These are phyloP conservation scores for Rachicladosporium sp. DNA, from an alignment of 2,329 filamentous ascomycete species.

Conservation along the genomic window DNA sequence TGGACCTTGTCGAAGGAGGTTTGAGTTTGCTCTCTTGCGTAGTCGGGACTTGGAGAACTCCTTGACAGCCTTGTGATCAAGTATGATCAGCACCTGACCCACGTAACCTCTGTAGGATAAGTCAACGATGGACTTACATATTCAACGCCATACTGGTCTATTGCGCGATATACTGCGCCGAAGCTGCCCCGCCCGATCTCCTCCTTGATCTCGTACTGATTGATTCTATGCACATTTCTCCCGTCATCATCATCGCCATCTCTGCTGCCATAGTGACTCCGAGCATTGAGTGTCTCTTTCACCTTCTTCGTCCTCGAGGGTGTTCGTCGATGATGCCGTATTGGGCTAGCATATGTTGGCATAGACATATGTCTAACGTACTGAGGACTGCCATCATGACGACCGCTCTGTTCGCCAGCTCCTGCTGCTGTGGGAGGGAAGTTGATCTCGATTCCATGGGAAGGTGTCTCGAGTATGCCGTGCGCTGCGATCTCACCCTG, in stretches of 20 bases:
- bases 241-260: slow-evolving; percentile 53
- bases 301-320: slow-evolving; percentile 49
- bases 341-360: slow-evolving; percentile 49
- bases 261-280: slow-evolving; percentile 74
- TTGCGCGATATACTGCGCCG: slow-evolving; percentile 80
- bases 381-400: slow-evolving; percentile 17
- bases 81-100: slow-evolving; percentile 1
- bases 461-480: slow-evolving; percentile 29
- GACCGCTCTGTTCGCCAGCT: no score
- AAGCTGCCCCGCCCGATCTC: slow-evolving; percentile 97
- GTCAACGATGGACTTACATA: slow-evolving; percentile 51
- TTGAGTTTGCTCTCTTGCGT: slow-evolving; percentile 79
- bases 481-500: slow-evolving; percentile 8
- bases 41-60: slow-evolving; percentile 92
- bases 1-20: slow-evolving; percentile 60
- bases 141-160: slow-evolving; percentile 83
- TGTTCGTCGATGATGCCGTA: slow-evolving; percentile 51
- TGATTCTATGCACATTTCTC: slow-evolving; percentile 70
- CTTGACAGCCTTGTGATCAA: slow-evolving; percentile 65
- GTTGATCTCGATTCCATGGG: slow-evolving; percentile 36
- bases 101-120: neutral
- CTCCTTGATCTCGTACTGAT: slow-evolving; percentile 86
- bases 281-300: slow-evolving; percentile 86
- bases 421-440: slow-evolving; percentile 27
- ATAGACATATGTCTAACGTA: slow-evolving; percentile 42